Base-by-base conservation (phyloP, 768 basidiomycete genomes). In the Udeniomyces megalosporus region DNA sequence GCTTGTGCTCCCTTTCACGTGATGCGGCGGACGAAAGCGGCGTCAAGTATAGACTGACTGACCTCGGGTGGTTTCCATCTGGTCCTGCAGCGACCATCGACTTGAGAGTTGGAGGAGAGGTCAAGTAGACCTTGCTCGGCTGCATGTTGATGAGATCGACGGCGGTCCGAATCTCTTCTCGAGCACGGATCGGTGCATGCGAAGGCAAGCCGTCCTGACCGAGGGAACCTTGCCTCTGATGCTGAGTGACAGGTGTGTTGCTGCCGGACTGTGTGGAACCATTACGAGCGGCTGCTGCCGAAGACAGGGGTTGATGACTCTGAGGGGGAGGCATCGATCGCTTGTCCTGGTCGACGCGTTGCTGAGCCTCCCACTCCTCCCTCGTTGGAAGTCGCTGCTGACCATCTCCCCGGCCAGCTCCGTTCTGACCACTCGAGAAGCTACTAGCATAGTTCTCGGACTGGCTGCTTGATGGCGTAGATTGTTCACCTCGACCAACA, bases 101-200 rank as follows among this genome's bases (percentile, higher is more conserved):
- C 32, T 54, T 53, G 26, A 65, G 51, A 0, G 57, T 65, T 6
- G 63, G 63, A 10, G 63, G 63, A 1, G 42, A 31, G 22, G 63
- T 60, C 10, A 22, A 42, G 53, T 65, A 65, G 31, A 65, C 63
- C 63, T 65, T 65, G 29, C 52, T 45, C n/a, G 63, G 63, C 44
- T 65, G 63, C 14, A 35, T 42, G 32, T 38, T 56, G 44, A 65
- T 58, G 42, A 65, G 58, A 35, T 65, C 35, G 63, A 65, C n/a
- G 5, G 63, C 58, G 32, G 32, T 38, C 53, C 49, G 57, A 11
- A 65, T 48, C 20, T 46, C 58, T 14, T 55, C 44, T 20, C 24
- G 34, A 8, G 24, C 22, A 8, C 32, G 47, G 14, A 17, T 17
- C 20, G 15, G 10, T 11, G 32, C 32, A 28, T 49, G 17, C 5